phyloP scores from a whole-genome alignment of 192 early-diverging fungal species.

The Backusella parvicylindrica region DNA sequence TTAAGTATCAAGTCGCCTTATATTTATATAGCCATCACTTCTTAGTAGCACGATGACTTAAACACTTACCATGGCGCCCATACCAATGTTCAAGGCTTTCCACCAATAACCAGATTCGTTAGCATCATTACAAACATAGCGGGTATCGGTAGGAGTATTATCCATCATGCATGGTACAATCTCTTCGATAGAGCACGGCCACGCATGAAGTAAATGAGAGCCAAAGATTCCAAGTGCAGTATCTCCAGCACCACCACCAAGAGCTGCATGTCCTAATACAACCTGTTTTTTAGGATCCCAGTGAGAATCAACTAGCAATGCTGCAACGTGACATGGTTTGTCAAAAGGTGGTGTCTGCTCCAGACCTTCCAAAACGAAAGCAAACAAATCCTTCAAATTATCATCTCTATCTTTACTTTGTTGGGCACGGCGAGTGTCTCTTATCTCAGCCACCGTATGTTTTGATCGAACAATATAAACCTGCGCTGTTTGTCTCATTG shows the following conservation, averaged over 20 bases:
- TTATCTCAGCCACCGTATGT: conserved; percentile 51
- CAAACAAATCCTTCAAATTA: conserved; percentile 42
- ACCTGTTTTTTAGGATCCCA: conserved; percentile 50
- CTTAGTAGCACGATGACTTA: no score
- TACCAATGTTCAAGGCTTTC: conserved; percentile 63
- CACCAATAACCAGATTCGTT: conserved; percentile 57
- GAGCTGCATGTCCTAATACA: conserved; percentile 59
- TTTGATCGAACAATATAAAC: conserved; percentile 50
- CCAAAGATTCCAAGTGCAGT: conserved; percentile 65
- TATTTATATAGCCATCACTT: no score
- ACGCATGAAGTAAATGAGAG: conserved; percentile 59
- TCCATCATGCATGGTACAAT: conserved; percentile 53
- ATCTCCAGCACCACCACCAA: conserved; percentile 56
- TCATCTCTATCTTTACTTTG: conserved; percentile 38
- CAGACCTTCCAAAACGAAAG: conserved; percentile 46
- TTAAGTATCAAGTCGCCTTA: no score
- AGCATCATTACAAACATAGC: conserved; percentile 54
- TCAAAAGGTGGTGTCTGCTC: conserved; percentile 43
- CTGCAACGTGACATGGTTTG: conserved; percentile 44
- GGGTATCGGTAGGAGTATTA: conserved; percentile 51
- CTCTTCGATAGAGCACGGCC: conserved; percentile 60
- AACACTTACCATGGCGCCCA: conserved; percentile 54
- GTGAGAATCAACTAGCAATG: conserved; percentile 52
- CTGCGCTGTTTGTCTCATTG: conserved; percentile 47
- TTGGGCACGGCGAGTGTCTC: conserved; percentile 55